Conservation (phyloP, 2,329 filamentous ascomycete genomes). For the Tetracladium maxilliforme region DNA sequence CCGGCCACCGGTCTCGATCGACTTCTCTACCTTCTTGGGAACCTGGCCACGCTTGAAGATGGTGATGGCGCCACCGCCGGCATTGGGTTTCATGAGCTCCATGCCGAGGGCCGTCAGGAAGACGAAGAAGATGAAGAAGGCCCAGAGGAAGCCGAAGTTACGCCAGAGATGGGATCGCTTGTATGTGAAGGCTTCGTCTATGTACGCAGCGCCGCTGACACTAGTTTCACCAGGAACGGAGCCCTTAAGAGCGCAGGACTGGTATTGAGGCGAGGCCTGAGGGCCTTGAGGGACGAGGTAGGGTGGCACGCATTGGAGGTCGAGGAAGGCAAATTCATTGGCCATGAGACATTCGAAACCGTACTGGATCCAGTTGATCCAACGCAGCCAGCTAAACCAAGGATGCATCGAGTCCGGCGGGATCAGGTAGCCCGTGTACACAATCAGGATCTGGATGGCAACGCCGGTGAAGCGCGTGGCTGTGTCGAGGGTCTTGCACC, state of each 20-base stretch:
- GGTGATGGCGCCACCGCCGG: constrained; percentile 41
- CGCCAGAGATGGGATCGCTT: constrained; percentile 44
- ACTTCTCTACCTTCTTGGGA: constrained; percentile 38
- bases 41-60: constrained; percentile 50
- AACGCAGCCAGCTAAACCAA: constrained; percentile 61
- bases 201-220: constrained; percentile 40
- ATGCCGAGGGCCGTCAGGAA: constrained; percentile 25
- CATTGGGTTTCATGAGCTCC: constrained; percentile 39
- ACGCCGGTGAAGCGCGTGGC: constrained; percentile 45
- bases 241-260: constrained; percentile 44
- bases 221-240: constrained; percentile 32
- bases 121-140: constrained; percentile 31
- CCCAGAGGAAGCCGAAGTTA: constrained; percentile 35
- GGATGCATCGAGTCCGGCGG: constrained; percentile 44
- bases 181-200: constrained; percentile 37
- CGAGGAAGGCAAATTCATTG: constrained; percentile 61
- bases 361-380: constrained; percentile 68
- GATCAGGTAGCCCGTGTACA: constrained; percentile 53
- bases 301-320: constrained; percentile 27
- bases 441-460: constrained; percentile 52
- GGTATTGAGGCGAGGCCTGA: constrained; percentile 28
- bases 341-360: constrained; percentile 67
- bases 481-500: constrained; percentile 51
- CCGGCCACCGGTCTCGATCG: constrained; percentile 35
- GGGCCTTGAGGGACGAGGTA: constrained; percentile 33